Base-by-base conservation (phyloP, 225 moss, liverwort and hornwort species). In the Bryoerythrophyllum caledonicum region DNA sequence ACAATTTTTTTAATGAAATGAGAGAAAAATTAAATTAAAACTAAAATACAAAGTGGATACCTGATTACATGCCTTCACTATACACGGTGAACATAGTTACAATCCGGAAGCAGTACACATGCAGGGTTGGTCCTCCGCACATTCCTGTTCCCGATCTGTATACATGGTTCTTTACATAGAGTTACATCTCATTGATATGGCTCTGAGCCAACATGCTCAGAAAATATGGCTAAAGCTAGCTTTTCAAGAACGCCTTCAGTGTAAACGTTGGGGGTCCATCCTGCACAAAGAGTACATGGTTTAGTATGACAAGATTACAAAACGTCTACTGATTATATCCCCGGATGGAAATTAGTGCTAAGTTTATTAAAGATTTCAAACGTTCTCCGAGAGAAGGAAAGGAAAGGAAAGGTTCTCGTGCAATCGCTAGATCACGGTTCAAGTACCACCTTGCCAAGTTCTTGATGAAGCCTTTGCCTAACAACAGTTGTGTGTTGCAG, bases 401-500 rank as follows among this genome's bases (percentile, higher is more conserved):
- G 8, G 46, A 60, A 32, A 56, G 1, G 27, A 7, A n/a, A n/a
- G n/a, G n/a, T n/a, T 52, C 52, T 60, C 23, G 35, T 24, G 0
- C 48, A 54, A n/a, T 44, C 15, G n/a, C n/a, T n/a, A n/a, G n/a
- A 20, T 71, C 51, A 66, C 27, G 64, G 75, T 68, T 57, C 38
- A 44, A 63, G 44, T 14, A 65, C 59, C 49, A 95, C 95, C 91
- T 91, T 95, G 78, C 95, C 95, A 68, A 84, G 78, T 82, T 95
- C 95, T 85, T 95, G 93, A 78, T 93, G 68, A 60, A 95, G 90
- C 1, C 93, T 82, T 72, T 96, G 91, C 70, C 91, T 82, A 40
- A 96, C 90, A 24, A 92, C 81, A 48, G 96, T 96, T 1, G 86
- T 83, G 78, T 96, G 96, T 59, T 93, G 93, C 74, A 96, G 82